Base-by-base conservation (phyloP, 1,284 basidiomycete genomes). In the Trichosporon ovoides region DNA sequence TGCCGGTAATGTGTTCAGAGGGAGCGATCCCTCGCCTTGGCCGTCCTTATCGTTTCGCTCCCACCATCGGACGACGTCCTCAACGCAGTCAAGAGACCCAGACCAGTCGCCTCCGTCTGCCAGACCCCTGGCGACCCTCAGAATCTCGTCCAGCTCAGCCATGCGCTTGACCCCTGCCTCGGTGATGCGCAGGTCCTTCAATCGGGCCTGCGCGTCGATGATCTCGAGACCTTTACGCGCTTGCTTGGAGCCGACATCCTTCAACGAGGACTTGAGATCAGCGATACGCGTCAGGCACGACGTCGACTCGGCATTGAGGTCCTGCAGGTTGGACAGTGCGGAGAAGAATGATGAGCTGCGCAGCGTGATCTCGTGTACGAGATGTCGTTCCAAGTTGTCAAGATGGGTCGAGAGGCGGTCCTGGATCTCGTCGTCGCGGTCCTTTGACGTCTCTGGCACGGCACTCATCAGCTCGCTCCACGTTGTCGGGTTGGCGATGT, bases 321-420 rank as follows among this genome's bases (percentile, higher is more conserved):
- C 88, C 70, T 97, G 90, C 12, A 98, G 81, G 73, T 98, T 98
- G 10, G 91, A 85, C 20, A 99, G 83, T 1, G 95, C 96, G 1
- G 93, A 89, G 71, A 98, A 99, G 83, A 99, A 98, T 3, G 91
- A 92, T 0, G 89, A 85, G 0, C 91, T 91, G 5, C 94, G 87
- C 11, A 88, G 79, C 7, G 89, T 88, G 56, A 99, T 96, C 77
- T 98, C 95, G 66, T 87, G 86, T 14, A 96, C 85, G 55, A 99
- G 87, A 72, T 98, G 94, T 64, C 93, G 87, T 71, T 99, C 95
- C 61, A 98, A 85, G 2, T 89, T 89, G 73, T 98, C 96, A 7
- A 94, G 87, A 69, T 97, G 89, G 61, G 92, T 87, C 13, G 91
- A 93, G 57, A 98, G 84, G 69, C 87, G 88, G 71, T 97, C 93